Base-by-base conservation (phyloP, 768 basidiomycete genomes). In the Basidioascus undulatus region DNA sequence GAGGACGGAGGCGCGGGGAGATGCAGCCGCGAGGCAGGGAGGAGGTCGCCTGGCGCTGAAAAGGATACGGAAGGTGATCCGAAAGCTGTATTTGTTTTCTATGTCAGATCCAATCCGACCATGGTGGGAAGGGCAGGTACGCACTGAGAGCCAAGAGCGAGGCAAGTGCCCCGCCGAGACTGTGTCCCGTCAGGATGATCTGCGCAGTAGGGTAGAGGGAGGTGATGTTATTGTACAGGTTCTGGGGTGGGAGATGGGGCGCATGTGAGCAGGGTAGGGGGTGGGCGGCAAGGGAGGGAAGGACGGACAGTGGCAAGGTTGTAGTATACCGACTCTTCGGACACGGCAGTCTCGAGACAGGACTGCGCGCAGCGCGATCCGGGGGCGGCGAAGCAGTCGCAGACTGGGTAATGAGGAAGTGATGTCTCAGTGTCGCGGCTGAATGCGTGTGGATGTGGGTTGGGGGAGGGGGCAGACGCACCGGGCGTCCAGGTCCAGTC, bases 61-160 rank as follows among this genome's bases (percentile, higher is more conserved):
- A 89, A 87, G 0, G 82, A 69, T 10, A 98, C 80, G 13, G 77
- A 78, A 0, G 89, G 89, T 4, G 65, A 72, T n/a, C 89, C 89
- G 52, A 94, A 98, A 0, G 89, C n/a, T n/a, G n/a, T n/a, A n/a
- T n/a, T n/a, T n/a, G n/a, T n/a, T n/a, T n/a, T n/a, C n/a, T n/a
- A n/a, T n/a, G n/a, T n/a, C n/a, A n/a, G n/a, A n/a, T n/a, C n/a
- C n/a, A n/a, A n/a, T n/a, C n/a, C n/a, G n/a, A n/a, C n/a, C n/a
- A n/a, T n/a, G n/a, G n/a, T n/a, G n/a, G n/a, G n/a, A n/a, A n/a
- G n/a, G n/a, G n/a, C n/a, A n/a, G n/a, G n/a, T n/a, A n/a, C n/a
- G n/a, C n/a, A n/a, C n/a, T 86, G 3, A 71, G 63, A 0, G 81
- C 84, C 7, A 94, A 61, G 4, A 98, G 67, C 0, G 82, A 71